Evolutionary conservation across 164 flowering plant species (phyloP), one percentile per base, ranked within the genome.

Genomic region (Stephania yunnanensis): DNA sequence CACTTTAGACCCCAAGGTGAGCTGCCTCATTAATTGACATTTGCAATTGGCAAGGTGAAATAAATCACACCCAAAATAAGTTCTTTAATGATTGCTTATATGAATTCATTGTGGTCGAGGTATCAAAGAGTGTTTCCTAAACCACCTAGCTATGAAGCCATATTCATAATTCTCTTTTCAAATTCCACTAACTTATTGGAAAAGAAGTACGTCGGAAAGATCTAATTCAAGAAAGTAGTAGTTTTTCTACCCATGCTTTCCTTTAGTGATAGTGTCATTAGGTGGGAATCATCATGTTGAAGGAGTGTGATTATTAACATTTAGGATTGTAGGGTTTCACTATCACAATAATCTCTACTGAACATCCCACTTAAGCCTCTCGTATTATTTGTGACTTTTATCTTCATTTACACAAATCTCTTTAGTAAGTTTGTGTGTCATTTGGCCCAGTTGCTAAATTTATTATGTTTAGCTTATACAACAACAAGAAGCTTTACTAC

Each of bases 1-100:
- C 25, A 25, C 25, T 25, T 25, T 0, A 25, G 25, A 25, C 25
- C 25, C 99, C 99, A 95, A 71, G 80, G 87, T 80, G 83, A 36
- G 98, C 97, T 79, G 95, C 98, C 70, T 86, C 90, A 84, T 92
- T 92, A 76, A 95, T 92, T 12, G 95, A 78, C 66, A 82, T 88
- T 97, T 95, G 87, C 79, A 85, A 80, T 36, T 48, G 78, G 61
- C 68, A 52, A 63, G 15, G 29, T 20, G 72, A 79, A 46, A 36
- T 36, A 36, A 36, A 4, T 36, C 1, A 36, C 42, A 4, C 69
- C 73, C 58, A 52, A 55, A 12, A 64, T 10, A 36, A 36, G 5
- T n/a, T 19, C 3, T 64, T 64, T 64, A 58, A 2, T 17, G 13
- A 73, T 72, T 31, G 19, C 46, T 30, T 12, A 5, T 19, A 58